Evolutionary conservation across 2,329 filamentous ascomycete species (phyloP).

Genomic region (Zalaria sp.): DNA sequence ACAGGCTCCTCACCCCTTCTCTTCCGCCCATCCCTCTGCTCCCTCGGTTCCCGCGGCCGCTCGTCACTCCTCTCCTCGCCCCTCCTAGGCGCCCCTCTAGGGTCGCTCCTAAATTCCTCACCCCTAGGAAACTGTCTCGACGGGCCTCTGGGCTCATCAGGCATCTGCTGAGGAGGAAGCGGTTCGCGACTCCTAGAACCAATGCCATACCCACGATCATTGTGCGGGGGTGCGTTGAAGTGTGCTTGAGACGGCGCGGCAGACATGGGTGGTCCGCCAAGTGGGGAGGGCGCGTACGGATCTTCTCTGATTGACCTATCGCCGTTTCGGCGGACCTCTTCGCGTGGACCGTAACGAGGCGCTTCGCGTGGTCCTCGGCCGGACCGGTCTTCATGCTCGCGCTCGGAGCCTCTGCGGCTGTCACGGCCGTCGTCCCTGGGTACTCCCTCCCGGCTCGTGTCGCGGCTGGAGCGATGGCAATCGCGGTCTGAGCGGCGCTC

Average conservation of each 20-base stretch:
- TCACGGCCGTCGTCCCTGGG: background rate
- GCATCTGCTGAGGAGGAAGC: conserved; percentile 1
- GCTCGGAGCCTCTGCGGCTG: background rate
- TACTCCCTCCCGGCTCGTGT: conserved; percentile 13
- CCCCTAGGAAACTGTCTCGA: background rate
- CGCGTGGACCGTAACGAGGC: background rate
- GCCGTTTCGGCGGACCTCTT: background rate
- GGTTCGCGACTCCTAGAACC: conserved; percentile 4
- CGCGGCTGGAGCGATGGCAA: conserved; percentile 12
- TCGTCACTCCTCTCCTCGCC: conserved; percentile 5
- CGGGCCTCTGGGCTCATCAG: conserved; percentile 1
- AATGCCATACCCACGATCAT: conserved; percentile 1
- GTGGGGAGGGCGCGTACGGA: conserved; percentile 1
- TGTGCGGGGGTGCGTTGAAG: background rate
- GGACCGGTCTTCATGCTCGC: background rate
- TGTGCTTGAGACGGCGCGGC: background rate
- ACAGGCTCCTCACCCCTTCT: conserved; percentile 6
- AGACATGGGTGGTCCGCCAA: background rate
- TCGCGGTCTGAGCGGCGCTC: conserved; percentile 1
- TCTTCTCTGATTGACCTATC: conserved; percentile 2
- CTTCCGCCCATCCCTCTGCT: conserved; percentile 5
- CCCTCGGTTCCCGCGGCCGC: conserved; percentile 1
- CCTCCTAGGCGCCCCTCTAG: background rate
- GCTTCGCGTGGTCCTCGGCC: background rate
- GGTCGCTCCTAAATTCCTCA: background rate